A percentile compares a stretch with the other conserved stretches of the same genome.
Evolutionary conservation across 345 rosid genomes (phyloP).

Genomic region (Reutealis trisperma): DNA sequence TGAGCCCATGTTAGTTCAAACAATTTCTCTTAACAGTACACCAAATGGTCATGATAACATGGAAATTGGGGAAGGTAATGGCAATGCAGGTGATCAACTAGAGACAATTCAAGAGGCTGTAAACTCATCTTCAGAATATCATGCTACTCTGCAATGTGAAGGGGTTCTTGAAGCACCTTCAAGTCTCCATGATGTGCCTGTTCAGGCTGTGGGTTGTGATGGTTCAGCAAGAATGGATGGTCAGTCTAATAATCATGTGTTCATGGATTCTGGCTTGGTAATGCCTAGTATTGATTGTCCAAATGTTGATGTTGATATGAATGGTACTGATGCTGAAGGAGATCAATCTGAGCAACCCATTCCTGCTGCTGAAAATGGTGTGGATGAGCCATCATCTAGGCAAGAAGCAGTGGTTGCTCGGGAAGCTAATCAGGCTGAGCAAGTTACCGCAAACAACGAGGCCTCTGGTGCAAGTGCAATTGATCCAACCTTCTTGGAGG

Average conservation of each 20-base stretch:
- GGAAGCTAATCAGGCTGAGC: conserved; percentile 59
- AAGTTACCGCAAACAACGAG: conserved; percentile 42
- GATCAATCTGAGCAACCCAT: conserved; percentile 50
- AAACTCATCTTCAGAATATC: conserved; percentile 44
- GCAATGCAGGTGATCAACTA: conserved; percentile 41
- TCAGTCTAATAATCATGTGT: conserved; percentile 24
- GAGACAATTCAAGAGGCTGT: conserved; percentile 44
- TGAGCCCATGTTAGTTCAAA: conserved; percentile 52
- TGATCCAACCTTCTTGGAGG: conserved; percentile 97
- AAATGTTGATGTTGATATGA: conserved; percentile 79
- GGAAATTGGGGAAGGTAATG: conserved; percentile 74
- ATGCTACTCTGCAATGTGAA: conserved; percentile 37
- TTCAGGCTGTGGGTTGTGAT: conserved; percentile 32
- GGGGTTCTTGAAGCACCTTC: conserved; percentile 38
- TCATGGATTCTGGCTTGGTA: conserved; percentile 37
- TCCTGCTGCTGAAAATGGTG: conserved; percentile 40
- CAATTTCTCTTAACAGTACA: conserved; percentile 50
- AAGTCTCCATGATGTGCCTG: conserved; percentile 38
- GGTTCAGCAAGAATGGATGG: conserved; percentile 34
- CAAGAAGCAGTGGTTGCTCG: conserved; percentile 41
- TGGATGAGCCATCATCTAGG: conserved; percentile 44
- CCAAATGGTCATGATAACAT: conserved; percentile 58
- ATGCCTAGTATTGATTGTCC: conserved; percentile 40
- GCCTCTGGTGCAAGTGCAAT: conserved; percentile 68
- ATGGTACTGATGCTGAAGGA: conserved; percentile 54